Percentiles rank a stretch among this genome's conserved stretches.
phyloP scores from a whole-genome alignment of 129 eudicot genomes.

The Centella asiatica region DNA sequence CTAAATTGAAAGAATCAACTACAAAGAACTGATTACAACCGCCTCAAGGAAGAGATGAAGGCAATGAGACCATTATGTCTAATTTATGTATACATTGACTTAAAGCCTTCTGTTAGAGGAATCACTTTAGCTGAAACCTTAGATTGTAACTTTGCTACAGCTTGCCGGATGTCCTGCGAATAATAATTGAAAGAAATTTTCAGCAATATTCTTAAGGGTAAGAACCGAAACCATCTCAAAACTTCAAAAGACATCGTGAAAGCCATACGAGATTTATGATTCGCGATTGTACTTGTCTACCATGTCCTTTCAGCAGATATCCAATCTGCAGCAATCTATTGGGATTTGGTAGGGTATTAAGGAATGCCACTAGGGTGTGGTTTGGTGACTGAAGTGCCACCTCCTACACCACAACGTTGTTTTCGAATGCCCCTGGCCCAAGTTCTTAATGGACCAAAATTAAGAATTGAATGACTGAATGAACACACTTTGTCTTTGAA shows the following conservation, averaged over 20 bases:
- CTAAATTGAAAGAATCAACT: background rate
- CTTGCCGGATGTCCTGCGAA: constrained; percentile 79
- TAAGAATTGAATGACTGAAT: too few relatives aligned
- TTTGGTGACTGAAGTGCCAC: too few relatives aligned
- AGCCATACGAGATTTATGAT: background rate
- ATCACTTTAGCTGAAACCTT: constrained; percentile 71
- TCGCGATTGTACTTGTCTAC: too few relatives aligned
- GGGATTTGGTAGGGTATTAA: too few relatives aligned
- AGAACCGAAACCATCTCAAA: background rate
- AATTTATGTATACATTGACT: constrained; percentile 42
- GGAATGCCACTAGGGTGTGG: too few relatives aligned
- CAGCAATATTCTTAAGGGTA: background rate
- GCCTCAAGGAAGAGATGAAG: background rate
- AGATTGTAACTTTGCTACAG: constrained; percentile 73
- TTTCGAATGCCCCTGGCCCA: too few relatives aligned
- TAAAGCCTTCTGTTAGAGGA: constrained; percentile 86
- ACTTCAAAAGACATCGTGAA: background rate
- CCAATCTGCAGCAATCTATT: too few relatives aligned
- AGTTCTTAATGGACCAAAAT: too few relatives aligned
- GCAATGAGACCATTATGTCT: constrained; percentile 50
- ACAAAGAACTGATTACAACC: background rate
- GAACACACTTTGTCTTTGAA: too few relatives aligned
- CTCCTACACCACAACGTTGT: too few relatives aligned
- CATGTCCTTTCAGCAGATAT: too few relatives aligned
- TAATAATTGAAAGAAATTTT: background rate